phyloP scores from a whole-genome alignment of 2,329 filamentous ascomycete genomes.

The Aspergillus udagawae region DNA sequence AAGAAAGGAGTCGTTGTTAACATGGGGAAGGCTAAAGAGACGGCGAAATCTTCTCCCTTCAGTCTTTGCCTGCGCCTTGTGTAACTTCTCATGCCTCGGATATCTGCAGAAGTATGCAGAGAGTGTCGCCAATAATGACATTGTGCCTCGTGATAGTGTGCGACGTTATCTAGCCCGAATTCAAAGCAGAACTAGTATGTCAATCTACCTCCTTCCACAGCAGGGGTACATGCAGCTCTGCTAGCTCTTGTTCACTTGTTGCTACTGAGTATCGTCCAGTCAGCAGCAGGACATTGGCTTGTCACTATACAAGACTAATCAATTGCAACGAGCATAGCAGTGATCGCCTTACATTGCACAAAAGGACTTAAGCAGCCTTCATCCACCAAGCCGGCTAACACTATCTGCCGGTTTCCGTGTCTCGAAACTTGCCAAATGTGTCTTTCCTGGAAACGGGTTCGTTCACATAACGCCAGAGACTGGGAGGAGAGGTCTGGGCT shows the following conservation, averaged over 20 bases:
- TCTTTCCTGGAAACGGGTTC: not conserved
- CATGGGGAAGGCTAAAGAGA: not conserved
- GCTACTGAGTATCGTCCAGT: too few relatives aligned
- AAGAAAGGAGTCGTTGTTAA: not conserved
- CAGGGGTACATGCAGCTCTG: too few relatives aligned
- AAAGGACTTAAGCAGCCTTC: conserved; percentile 58
- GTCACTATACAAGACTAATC: too few relatives aligned
- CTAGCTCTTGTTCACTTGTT: too few relatives aligned
- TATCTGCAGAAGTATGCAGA: not conserved
- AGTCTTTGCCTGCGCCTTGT: not conserved
- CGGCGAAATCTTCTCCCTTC: not conserved
- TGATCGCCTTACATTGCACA: too few relatives aligned
- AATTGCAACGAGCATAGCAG: too few relatives aligned
- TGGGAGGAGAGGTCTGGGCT: not conserved
- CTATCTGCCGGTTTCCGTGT: conserved; percentile 72
- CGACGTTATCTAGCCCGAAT: not conserved
- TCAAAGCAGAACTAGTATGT: not conserved
- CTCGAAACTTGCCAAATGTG: conserved; percentile 60
- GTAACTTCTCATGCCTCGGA: not conserved
- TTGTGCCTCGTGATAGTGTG: not conserved
- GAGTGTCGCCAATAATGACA: not conserved
- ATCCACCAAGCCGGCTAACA: conserved; percentile 64
- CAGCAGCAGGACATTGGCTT: too few relatives aligned
- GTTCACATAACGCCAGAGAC: not conserved
- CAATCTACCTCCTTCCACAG: not conserved